A percentile compares a stretch with the other conserved stretches of the same genome.
Conservation (phyloP, 352 stramenopile species). For the Blastocystis sp. region DNA sequence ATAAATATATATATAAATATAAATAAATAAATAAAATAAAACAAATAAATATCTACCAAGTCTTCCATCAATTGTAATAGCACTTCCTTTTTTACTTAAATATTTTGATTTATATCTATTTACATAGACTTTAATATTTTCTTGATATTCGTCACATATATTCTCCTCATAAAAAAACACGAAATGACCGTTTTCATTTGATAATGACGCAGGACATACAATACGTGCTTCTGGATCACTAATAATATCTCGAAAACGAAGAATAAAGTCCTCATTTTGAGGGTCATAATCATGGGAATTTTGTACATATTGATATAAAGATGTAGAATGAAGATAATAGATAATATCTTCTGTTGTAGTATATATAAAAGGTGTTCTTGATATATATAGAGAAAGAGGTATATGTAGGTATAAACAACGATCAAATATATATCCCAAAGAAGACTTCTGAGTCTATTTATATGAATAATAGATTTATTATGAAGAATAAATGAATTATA, state of each 20-base stretch:
- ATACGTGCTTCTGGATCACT: no score
- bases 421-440: conserved; percentile 16
- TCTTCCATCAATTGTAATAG: conserved; percentile 10
- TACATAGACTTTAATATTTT: not conserved
- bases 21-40: conserved; percentile 4
- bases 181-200: conserved; percentile 18
- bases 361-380: no score
- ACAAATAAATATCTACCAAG: conserved; percentile 2
- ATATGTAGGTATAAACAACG: conserved; percentile 21
- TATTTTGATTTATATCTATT: conserved; percentile 21
- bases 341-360: no score
- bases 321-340: conserved; percentile 18
- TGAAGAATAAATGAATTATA: no score
- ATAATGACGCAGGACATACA: no score
- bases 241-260: no score
- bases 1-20: no score
- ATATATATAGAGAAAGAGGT: not conserved
- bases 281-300: not conserved
- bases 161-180: not conserved
- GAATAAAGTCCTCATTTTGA: not conserved
- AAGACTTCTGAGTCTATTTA: conserved; percentile 21
- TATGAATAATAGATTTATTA: no score
- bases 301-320: conserved; percentile 5
- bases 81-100: conserved; percentile 3
- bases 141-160: not conserved